Base-by-base conservation (phyloP, 2,329 filamentous ascomycete species). In the Colletotrichum lupini region DNA sequence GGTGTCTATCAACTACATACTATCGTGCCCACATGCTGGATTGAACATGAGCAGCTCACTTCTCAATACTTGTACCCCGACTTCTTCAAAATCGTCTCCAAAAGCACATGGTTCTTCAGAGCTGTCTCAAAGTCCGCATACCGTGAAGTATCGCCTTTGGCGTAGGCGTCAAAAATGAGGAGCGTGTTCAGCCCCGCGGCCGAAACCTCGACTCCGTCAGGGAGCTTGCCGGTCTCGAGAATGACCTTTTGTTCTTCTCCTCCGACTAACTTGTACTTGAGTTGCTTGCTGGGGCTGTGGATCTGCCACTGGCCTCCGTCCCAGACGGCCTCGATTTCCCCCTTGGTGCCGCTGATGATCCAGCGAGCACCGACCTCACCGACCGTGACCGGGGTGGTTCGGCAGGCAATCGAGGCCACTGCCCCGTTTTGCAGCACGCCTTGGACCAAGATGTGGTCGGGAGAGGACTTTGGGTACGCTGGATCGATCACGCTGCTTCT, bases 281-380 rank as follows among this genome's bases (percentile, higher is more conserved):
- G 56, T 7, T 73, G 76, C 16, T 73, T 64, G 55, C 37, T 46
- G 0, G 69, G 46, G 5, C 63, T 24, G 19, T 70, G 72, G 0
- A 64, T 62, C 68, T 80, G 78, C 77, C 76, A 78, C 5, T 35
- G 42, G 3, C 26, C 6, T 4, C 35, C 52, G 8, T 30, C 26
- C 32, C 76, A 59, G 4, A 75, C 75, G 28, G 81, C 49, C 60
- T 80, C 79, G 19, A 82, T 76, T 76, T 83, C 81, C 1, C 82
- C 83, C 62, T 82, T 76, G 7, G 79, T 82, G 19, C 82, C 83
- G 1, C 80, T 79, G 68, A 84, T 83, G 32, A 79, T 69, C 82
- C 82, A 84, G 16, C 77, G 78, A 26, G 80, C 63, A 11, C 73
- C 75, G n/a, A 70, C 69, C 5, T 68, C 75, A 58, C 81, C 78